These are phyloP conservation scores for Dysphania ambrosioides DNA, from an alignment of 148 eudicot species.

Conservation along the genomic window DNA sequence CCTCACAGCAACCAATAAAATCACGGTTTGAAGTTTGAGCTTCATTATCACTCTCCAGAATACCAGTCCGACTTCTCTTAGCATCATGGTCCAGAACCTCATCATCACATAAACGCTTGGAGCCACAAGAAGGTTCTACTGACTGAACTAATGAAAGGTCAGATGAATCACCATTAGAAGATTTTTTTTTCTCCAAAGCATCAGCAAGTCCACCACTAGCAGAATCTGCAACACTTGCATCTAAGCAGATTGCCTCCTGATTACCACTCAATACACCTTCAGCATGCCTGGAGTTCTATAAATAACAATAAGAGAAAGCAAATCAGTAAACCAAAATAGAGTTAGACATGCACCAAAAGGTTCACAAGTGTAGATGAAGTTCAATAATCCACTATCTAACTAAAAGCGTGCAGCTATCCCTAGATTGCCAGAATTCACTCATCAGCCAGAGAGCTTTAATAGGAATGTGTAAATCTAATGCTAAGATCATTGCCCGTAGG, in stretches of 20 bases:
- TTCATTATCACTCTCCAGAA: slow-evolving; percentile 40
- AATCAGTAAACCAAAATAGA: neutral
- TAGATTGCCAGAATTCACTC: neutral
- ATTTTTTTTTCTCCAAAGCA: slow-evolving; percentile 22
- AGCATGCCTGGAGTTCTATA: slow-evolving; percentile 8
- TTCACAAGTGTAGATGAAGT: neutral
- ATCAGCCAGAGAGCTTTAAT: neutral
- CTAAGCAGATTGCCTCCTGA: slow-evolving; percentile 19
- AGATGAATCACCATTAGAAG: slow-evolving; percentile 24
- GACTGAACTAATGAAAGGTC: slow-evolving; percentile 15
- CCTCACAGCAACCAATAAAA: slow-evolving; percentile 7
- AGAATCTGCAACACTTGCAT: slow-evolving; percentile 21
- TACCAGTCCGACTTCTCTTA: slow-evolving; percentile 36
- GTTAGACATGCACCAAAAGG: neutral
- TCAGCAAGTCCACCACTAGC: slow-evolving; percentile 23
- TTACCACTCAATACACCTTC: slow-evolving; percentile 22
- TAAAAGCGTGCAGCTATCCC: neutral
- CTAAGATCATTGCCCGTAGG: neutral
- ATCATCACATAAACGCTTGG: slow-evolving; percentile 46
- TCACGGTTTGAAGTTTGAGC: slow-evolving; percentile 15
- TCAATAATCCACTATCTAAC: neutral
- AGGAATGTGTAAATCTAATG: neutral
- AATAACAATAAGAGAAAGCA: neutral
- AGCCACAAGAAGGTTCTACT: slow-evolving; percentile 36
- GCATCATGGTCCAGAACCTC: slow-evolving; percentile 36